A percentile compares a stretch with the other conserved stretches of the same genome.
These are phyloP conservation scores for Domatiomyces catenatus DNA, from an alignment of 2,329 filamentous ascomycete genomes.

Conservation along the genomic window DNA sequence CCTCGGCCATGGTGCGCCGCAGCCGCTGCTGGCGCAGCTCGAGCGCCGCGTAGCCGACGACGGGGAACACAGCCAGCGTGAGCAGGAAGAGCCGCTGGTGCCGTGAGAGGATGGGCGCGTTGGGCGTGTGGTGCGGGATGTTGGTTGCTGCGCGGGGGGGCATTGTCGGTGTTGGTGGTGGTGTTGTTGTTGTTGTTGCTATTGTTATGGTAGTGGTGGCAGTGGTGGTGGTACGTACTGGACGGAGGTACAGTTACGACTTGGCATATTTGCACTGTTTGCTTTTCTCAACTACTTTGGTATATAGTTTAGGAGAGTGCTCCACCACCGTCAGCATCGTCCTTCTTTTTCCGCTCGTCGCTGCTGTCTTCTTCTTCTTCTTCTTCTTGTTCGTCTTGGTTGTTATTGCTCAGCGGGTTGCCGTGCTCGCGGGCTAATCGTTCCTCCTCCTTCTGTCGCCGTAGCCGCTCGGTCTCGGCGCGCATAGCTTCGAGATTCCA, in stretches of 20 bases:
- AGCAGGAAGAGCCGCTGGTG: slow-evolving; percentile 4
- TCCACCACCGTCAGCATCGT: slow-evolving; percentile 6
- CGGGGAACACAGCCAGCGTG: slow-evolving; percentile 9
- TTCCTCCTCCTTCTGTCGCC: slow-evolving; percentile 65
- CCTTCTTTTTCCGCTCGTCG: slow-evolving; percentile 6
- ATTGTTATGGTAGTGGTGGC: too few species aligned
- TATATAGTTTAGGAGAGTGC: background rate
- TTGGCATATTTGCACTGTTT: background rate
- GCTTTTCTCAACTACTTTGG: background rate
- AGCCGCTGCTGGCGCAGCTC: slow-evolving; percentile 8
- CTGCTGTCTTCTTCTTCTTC: slow-evolving; percentile 6
- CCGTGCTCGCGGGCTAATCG: slow-evolving; percentile 30
- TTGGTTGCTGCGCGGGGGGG: background rate
- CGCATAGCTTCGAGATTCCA: slow-evolving; percentile 77
- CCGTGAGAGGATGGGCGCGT: background rate
- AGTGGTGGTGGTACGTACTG: too few species aligned
- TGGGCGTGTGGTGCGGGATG: background rate
- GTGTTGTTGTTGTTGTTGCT: too few species aligned
- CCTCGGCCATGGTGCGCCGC: slow-evolving; percentile 6
- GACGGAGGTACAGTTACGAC: too few species aligned
- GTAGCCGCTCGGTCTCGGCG: slow-evolving; percentile 65
- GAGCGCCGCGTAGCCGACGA: slow-evolving; percentile 11
- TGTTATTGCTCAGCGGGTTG: slow-evolving; percentile 7
- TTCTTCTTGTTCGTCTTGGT: slow-evolving; percentile 8
- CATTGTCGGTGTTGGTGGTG: too few species aligned